Base-by-base conservation (phyloP, 768 basidiomycete species). In the Mrakia frigida region DNA sequence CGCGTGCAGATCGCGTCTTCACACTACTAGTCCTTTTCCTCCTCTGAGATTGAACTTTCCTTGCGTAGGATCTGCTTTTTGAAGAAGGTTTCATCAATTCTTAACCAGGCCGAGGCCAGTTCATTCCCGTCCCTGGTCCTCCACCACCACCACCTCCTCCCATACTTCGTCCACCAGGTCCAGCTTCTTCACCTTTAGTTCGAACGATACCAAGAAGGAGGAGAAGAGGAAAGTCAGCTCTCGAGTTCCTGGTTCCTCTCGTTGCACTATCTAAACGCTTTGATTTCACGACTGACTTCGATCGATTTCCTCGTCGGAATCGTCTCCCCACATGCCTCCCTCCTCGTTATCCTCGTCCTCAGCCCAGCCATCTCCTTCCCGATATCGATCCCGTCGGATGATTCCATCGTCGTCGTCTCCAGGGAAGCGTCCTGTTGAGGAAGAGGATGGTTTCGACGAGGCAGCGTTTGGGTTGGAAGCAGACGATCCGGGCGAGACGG, bases 381-480 rank as follows among this genome's bases (percentile, higher is more conserved):
- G 33, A 18, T 43, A 78, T 13, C 73, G 73, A 28, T 70, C 77
- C 25, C 77, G 43, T 25, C 56, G 65, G 65, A 78, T 78, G 73
- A 78, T 78, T 1, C 77, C 77, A 33, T 78, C 77, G 67, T 74
- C 77, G 73, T 78, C 77, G 56, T 78, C 77, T 2, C 77, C 77
- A 9, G 77, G 77, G n/a, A 52, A 43, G 13, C 56, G 70, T 25
- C 59, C 52, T 33, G 14, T 52, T 13, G n/a, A 23, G 46, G 59
- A 41, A 33, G 70, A 37, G 9, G 43, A 11, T 18, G 50, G 14
- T 35, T 35, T 7, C 28, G 59, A 14, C 1, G 43, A 59, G 25
- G 76, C 46, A 9, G 63, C 63, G 63, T 74, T 71, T 21, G 70
- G 70, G 75, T 72, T 76, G 43, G 43, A 21, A 13, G 70, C 75